These are phyloP conservation scores for Cordia subcordata DNA, from an alignment of 257 asterid species.

Conservation along the genomic window DNA sequence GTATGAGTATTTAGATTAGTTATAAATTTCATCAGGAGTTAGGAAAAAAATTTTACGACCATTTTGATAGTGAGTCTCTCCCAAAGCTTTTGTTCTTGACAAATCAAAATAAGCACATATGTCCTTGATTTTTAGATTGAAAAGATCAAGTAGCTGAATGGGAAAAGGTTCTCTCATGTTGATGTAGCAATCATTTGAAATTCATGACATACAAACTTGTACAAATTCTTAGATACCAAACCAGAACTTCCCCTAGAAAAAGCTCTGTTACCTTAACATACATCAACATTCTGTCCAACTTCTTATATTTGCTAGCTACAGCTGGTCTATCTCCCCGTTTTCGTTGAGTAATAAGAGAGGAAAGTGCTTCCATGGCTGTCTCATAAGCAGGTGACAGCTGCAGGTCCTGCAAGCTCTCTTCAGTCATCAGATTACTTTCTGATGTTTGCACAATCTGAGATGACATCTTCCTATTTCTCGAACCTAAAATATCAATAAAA, in stretches of 20 bases:
- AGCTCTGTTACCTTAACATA: conserved; percentile 51
- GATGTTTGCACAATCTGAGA: conserved; percentile 30
- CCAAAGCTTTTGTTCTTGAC: too few relatives aligned
- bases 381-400: conserved; percentile 51
- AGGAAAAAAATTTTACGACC: too few relatives aligned
- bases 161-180: too few relatives aligned
- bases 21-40: too few relatives aligned
- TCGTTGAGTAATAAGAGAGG: too few relatives aligned
- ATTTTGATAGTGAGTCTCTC: too few relatives aligned
- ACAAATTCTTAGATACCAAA: background rate
- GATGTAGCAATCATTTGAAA: background rate
- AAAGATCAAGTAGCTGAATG: too few relatives aligned
- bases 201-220: background rate
- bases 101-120: too few relatives aligned
- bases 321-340: conserved; percentile 41
- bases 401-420: conserved; percentile 31
- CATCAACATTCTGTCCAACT: conserved; percentile 68
- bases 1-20: too few relatives aligned
- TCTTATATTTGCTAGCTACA: conserved; percentile 28
- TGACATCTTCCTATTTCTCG: conserved; percentile 24
- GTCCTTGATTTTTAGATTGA: too few relatives aligned
- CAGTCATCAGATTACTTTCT: conserved; percentile 28
- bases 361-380: too few relatives aligned
- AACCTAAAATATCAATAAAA: conserved; percentile 25
- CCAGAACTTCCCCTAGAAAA: background rate